Evolutionary conservation across 108 stramenopile species (phyloP).

Genomic region (Cyclotella atomus): DNA sequence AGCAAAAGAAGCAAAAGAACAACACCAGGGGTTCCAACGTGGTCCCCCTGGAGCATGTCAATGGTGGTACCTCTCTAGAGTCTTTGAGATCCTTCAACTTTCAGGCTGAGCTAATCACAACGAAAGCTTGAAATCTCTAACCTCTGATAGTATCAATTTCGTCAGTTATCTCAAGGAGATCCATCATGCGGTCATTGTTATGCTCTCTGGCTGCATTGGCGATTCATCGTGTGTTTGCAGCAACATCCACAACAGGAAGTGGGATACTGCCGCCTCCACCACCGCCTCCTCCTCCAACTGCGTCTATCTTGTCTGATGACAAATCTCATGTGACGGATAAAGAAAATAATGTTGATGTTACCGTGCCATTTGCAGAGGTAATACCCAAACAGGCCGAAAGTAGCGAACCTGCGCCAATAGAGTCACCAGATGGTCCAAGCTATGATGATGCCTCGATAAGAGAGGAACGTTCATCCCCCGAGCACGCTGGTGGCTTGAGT

Average conservation of each 20-base stretch:
- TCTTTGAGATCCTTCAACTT: too few species aligned
- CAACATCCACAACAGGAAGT: slow-evolving; percentile 6
- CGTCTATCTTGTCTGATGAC: background rate
- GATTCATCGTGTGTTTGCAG: background rate
- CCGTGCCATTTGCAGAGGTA: background rate
- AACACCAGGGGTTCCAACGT: too few species aligned
- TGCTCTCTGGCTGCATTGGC: slow-evolving; percentile 6
- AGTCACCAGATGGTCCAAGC: background rate
- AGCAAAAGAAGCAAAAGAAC: too few species aligned
- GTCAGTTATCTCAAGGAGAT: background rate
- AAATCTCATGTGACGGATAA: background rate
- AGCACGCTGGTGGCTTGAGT: background rate
- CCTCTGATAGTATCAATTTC: too few species aligned
- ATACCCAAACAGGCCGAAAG: background rate
- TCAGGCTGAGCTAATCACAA: too few species aligned
- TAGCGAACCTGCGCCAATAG: background rate
- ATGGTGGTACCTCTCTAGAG: too few species aligned
- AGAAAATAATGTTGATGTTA: background rate
- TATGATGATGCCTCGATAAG: background rate
- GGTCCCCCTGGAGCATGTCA: too few species aligned
- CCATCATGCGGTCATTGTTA: slow-evolving; percentile 4
- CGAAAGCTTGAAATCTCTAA: too few species aligned
- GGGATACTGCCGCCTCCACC: slow-evolving; percentile 31
- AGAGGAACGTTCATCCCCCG: background rate
- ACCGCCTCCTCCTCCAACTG: slow-evolving; percentile 11